Evolutionary conservation across 345 rosid species (phyloP), one percentile per base, ranked within the genome.

Genomic region (Aquilaria yunnanensis): DNA sequence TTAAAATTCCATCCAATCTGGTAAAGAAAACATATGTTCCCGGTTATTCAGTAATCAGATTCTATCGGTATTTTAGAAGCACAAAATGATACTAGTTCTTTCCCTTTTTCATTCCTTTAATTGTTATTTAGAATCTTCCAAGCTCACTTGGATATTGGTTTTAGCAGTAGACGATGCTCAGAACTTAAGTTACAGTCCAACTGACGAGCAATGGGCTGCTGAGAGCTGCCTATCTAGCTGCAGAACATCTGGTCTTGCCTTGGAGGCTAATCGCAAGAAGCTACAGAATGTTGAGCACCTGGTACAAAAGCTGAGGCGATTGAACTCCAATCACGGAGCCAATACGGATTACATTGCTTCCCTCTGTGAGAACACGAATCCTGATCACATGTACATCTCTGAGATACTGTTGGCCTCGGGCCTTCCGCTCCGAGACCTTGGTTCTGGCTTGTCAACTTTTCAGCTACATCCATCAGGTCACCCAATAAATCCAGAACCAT

Each of bases 341-440:
- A 78, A 79, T 71, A 92, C 90, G 54, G 97, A 93, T 75, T 93
- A 93, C 78, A 88, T 93, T 55, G 98, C 92, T 31, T 93, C 92
- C 5, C 92, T 93, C 54, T 90, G 98, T 32, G 92, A 88, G 79
- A 88, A 82, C 78, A 60, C 81, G 46, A 82, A 79, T 67, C 97
- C 97, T 30, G 94, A 93, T 71, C 89, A 86, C 78, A 80, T 97
- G 78, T 94, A 94, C 81, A 79, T 94, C 65, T 90, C 97, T 0
- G 96, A 94, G 84, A 90, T 94, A 72, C 65, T 94, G 53, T 70
- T 94, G 71, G 96, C 98, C 61, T 93, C 98, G 0, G 98, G 98
- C 59, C 88, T 93, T 51, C 79, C 89, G n/a, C 94, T 93, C 32
- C 77, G 90, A 58, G 96, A 89, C 68, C 81, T 89, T 8, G 80